Percentiles rank a stretch among this genome's conserved stretches.
These are phyloP conservation scores for Melastoma malabathricum DNA, from an alignment of 345 rosid species.

Conservation along the genomic window DNA sequence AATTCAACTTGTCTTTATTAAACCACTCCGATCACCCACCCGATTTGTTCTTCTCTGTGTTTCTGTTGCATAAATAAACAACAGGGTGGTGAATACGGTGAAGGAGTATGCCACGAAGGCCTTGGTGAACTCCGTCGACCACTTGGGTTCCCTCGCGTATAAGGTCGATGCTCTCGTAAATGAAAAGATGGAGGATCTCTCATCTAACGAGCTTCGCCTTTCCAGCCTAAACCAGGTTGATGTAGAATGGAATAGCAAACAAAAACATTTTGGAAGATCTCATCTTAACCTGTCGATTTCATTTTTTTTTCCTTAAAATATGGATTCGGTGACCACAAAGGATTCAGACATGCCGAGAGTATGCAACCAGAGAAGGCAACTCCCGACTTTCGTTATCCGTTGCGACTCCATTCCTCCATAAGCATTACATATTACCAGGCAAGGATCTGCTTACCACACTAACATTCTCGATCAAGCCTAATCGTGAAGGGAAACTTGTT, in stretches of 20 bases:
- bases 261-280: too few relatives aligned
- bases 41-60: too few relatives aligned
- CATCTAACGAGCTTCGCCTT: constrained; percentile 34
- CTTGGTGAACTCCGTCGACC: constrained; percentile 66
- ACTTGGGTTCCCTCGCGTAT: constrained; percentile 72
- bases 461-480: too few relatives aligned
- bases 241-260: too few relatives aligned
- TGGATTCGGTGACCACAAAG: constrained; percentile 20
- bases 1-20: too few relatives aligned
- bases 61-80: background rate
- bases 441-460: too few relatives aligned
- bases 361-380: constrained; percentile 28
- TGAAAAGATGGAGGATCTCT: constrained; percentile 35
- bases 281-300: too few relatives aligned
- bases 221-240: constrained; percentile 54
- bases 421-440: constrained; percentile 65
- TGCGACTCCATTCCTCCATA: constrained; percentile 36
- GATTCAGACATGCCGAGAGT: constrained; percentile 37
- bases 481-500: too few relatives aligned
- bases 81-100: constrained; percentile 49
- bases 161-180: constrained; percentile 40
- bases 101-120: constrained; percentile 71
- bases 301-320: too few relatives aligned
- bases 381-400: constrained; percentile 37
- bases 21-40: too few relatives aligned